Conservation (phyloP, 352 stramenopile genomes). For the Globisporangium alternatum region DNA sequence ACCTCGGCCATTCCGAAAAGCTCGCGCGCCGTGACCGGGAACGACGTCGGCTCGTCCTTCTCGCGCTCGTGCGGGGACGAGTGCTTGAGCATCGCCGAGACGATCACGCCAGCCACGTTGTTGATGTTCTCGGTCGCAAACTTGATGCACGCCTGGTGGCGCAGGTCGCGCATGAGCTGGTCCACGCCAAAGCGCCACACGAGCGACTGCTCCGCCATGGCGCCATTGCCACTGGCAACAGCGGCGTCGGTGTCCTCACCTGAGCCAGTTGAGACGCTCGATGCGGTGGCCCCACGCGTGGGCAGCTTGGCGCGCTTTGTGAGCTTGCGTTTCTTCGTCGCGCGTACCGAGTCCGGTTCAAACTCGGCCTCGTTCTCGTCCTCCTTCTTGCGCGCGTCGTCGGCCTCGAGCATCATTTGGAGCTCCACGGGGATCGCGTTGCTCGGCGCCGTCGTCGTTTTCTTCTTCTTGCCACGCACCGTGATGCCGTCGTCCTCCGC, state of each 20-base stretch:
- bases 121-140: slow-evolving; percentile 88
- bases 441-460: slow-evolving; percentile 26
- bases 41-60: slow-evolving; percentile 74
- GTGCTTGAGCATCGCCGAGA: slow-evolving; percentile 75
- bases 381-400: slow-evolving; percentile 45
- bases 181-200: slow-evolving; percentile 80
- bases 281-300: slow-evolving; percentile 34
- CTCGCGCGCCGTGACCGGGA: slow-evolving; percentile 72
- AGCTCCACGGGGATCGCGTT: slow-evolving; percentile 75
- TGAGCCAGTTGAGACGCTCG: slow-evolving; percentile 17
- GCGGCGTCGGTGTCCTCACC: slow-evolving; percentile 30
- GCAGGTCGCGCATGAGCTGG: slow-evolving; percentile 78
- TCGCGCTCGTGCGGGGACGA: slow-evolving; percentile 82
- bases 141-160: slow-evolving; percentile 72
- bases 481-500: slow-evolving; percentile 64
- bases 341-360: slow-evolving; percentile 38
- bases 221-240: slow-evolving; percentile 12
- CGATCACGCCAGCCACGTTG: slow-evolving; percentile 73
- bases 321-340: slow-evolving; percentile 63
- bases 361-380: slow-evolving; percentile 64
- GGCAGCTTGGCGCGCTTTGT: slow-evolving; percentile 81
- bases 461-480: slow-evolving; percentile 71
- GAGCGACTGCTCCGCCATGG: slow-evolving; percentile 63
- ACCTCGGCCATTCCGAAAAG: slow-evolving; percentile 71
- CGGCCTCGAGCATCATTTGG: slow-evolving; percentile 83